Evolutionary conservation across 1,139 yeast species (phyloP).

Genomic region (Candida glucosophila): DNA sequence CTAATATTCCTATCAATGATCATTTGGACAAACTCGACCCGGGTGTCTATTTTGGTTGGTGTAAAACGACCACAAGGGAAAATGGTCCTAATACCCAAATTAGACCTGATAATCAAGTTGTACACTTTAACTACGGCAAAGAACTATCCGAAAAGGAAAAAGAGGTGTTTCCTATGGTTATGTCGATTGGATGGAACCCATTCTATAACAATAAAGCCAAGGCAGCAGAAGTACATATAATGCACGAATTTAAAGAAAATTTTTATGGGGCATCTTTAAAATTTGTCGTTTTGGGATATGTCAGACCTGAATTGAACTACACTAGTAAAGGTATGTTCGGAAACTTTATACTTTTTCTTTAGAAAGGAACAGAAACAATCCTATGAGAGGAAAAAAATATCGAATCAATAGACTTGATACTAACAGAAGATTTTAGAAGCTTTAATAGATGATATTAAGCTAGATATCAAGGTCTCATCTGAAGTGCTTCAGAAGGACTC

Average conservation of each 20-base stretch:
- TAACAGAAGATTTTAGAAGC: constrained; percentile 44
- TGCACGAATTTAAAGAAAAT: constrained; percentile 56
- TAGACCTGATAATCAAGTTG: constrained; percentile 34
- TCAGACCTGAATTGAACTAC: constrained; percentile 86
- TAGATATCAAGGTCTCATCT: constrained; percentile 65
- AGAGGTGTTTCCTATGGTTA: constrained; percentile 70
- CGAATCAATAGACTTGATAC: neutral
- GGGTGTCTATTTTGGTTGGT: constrained; percentile 91
- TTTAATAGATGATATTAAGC: constrained; percentile 72
- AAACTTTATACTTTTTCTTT: neutral
- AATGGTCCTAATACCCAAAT: constrained; percentile 7
- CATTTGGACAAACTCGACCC: constrained; percentile 45
- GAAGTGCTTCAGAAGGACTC: constrained; percentile 27
- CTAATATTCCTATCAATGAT: constrained; percentile 67
- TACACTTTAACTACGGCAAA: constrained; percentile 57
- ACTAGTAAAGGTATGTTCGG: constrained; percentile 45
- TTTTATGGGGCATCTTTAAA: constrained; percentile 80
- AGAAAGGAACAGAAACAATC: constrained; percentile 1
- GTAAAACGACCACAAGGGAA: constrained; percentile 28
- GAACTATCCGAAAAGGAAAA: constrained; percentile 31
- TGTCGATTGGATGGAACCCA: constrained; percentile 96
- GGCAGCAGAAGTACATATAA: constrained; percentile 81
- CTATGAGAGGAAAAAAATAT: neutral
- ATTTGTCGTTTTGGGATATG: constrained; percentile 72
- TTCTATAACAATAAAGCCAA: constrained; percentile 71